Evolutionary conservation across 2,329 filamentous ascomycete genomes (phyloP), one percentile per base, ranked within the genome.

Genomic region (Trichoderma arundinaceum): DNA sequence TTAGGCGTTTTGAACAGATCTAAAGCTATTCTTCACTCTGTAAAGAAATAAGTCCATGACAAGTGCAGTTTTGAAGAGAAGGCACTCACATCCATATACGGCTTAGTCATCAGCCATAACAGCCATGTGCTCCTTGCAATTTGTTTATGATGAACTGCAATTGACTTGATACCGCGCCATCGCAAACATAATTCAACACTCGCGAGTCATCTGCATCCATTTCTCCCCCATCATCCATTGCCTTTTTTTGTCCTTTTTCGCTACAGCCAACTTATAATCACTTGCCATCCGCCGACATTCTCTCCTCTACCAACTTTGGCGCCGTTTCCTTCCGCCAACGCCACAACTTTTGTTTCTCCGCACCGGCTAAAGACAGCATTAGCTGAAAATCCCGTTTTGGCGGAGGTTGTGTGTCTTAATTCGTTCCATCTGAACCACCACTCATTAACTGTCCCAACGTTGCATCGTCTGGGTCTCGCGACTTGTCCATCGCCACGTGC

Each of bases 321-420:
- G 22, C 22, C 22, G 22, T 28, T 28, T 28, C 8, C 35, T 28
- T 28, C 19, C 8, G 19, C n/a, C 13, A 22, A n/a, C 59, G 59
- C 60, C 60, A 63, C 60, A 28, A 3, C 12, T 35, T 17, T 33
- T 32, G 10, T 17, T 63, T 38, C 60, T 63, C 60, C 60, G 49
- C 60, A 63, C 60, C 60, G 60, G 60, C 49, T 63, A 54, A 54
- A 62, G 28, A 15, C 39, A 35, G 43, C 59, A 53, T 63, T 35
- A 46, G 48, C 22, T 33, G 35, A 19, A 32, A 41, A 28, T 38
- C 32, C 28, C 41, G 51, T 39, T 39, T 28, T 28, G 22, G 22
- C 22, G 22, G 2, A 28, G 22, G 4, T 56, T 22, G 10, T 17
- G 32, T n/a, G 38, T 32, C 54, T 57, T 4, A 15, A 3, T 43